Conservation (phyloP, 768 basidiomycete genomes). For the Mycena chlorophos region DNA sequence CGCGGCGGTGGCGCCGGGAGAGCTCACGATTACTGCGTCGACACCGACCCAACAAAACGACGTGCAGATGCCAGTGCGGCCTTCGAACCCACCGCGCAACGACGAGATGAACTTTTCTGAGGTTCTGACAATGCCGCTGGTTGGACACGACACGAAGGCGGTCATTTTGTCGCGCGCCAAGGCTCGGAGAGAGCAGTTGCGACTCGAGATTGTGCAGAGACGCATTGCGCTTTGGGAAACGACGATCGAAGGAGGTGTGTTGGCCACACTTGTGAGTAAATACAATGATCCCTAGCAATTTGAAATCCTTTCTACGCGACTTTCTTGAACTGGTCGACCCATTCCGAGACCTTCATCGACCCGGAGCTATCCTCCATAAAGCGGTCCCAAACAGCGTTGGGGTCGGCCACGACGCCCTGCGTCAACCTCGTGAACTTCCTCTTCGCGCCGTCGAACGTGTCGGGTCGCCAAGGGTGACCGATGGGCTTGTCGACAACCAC, state of each 20-base stretch:
- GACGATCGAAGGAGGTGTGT: slow-evolving; percentile 51
- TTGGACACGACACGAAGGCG: slow-evolving; percentile 33
- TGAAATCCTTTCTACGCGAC: background rate
- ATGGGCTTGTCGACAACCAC: background rate
- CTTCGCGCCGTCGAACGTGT: background rate
- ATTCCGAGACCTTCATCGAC: background rate
- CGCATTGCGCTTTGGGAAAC: slow-evolving; percentile 74
- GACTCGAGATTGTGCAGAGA: slow-evolving; percentile 55
- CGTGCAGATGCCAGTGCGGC: too few relatives aligned
- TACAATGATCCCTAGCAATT: slow-evolving; percentile 13
- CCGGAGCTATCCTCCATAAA: background rate
- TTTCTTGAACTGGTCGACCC: slow-evolving; percentile 1
- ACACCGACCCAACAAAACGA: too few relatives aligned
- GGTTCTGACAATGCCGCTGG: slow-evolving; percentile 10
- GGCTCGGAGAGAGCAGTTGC: slow-evolving; percentile 52
- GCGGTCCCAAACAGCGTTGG: background rate
- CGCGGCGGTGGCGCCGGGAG: too few relatives aligned
- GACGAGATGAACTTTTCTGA: slow-evolving; percentile 15
- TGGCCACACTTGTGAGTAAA: slow-evolving; percentile 41
- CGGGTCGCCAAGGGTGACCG: background rate
- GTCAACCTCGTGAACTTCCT: background rate
- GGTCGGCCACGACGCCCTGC: background rate
- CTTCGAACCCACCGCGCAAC: too few relatives aligned
- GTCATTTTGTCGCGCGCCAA: slow-evolving; percentile 54
- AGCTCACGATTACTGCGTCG: too few relatives aligned